phyloP scores from a whole-genome alignment of 2,329 filamentous ascomycete genomes.

The Pseudogymnoascus sp. region DNA sequence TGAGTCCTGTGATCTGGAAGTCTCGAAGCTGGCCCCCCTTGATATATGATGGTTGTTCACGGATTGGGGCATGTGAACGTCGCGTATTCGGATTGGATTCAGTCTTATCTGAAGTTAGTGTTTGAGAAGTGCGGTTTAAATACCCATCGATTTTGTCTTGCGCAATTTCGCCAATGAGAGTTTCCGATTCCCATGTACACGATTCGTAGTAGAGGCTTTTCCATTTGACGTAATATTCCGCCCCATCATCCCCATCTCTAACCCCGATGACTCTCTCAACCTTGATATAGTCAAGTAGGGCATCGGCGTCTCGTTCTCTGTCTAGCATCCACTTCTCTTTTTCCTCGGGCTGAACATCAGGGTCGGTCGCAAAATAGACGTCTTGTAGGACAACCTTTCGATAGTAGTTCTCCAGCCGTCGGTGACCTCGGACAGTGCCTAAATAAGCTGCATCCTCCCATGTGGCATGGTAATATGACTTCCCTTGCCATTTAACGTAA shows the following conservation, averaged over 20 bases:
- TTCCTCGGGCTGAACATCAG: conserved; percentile 72
- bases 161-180: conserved; percentile 68
- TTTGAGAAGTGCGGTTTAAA: conserved; percentile 72
- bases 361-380: conserved; percentile 66
- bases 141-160: conserved; percentile 90
- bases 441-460: conserved; percentile 81
- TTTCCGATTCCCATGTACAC: conserved; percentile 85
- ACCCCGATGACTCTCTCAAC: conserved; percentile 88
- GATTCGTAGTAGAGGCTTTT: conserved; percentile 88
- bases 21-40: conserved; percentile 76
- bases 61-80: conserved; percentile 61
- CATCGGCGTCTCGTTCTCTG: conserved; percentile 82
- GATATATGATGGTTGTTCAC: conserved; percentile 80
- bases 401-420: conserved; percentile 92
- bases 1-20: conserved; percentile 89
- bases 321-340: conserved; percentile 94
- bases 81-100: conserved; percentile 73
- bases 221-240: conserved; percentile 95
- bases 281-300: conserved; percentile 80
- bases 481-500: conserved; percentile 93
- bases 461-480: conserved; percentile 90
- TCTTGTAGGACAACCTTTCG: conserved; percentile 75
- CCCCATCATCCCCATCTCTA: conserved; percentile 64
- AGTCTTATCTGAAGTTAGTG: conserved; percentile 70
- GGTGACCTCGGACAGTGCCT: conserved; percentile 70